A percentile compares a stretch with the other conserved stretches of the same genome.
Evolutionary conservation across 148 eudicot genomes (phyloP).

Genomic region (Rhododendron mucronatum): DNA sequence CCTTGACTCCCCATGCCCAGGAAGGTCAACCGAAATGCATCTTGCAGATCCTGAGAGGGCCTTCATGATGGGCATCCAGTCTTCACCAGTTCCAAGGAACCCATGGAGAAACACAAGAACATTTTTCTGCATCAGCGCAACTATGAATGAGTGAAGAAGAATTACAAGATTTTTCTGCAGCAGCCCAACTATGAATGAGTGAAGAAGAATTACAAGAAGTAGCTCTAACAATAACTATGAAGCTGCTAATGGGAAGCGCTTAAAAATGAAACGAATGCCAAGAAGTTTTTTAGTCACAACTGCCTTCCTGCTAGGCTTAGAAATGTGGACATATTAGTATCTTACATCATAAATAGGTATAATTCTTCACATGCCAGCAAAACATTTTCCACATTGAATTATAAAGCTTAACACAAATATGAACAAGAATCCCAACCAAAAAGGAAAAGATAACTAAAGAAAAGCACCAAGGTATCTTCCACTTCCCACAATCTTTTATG

Average conservation of each 20-base stretch:
- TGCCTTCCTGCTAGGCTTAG: background rate
- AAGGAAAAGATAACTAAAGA: background rate
- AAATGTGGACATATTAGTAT: background rate
- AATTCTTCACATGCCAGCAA: background rate
- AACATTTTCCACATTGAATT: background rate
- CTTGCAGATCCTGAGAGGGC: conserved; percentile 63
- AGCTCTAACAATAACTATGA: background rate
- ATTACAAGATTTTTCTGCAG: conserved; percentile 44
- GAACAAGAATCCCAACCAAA: background rate
- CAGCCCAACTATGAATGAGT: background rate
- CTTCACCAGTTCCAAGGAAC: conserved; percentile 78
- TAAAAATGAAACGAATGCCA: background rate
- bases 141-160: background rate
- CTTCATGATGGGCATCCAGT: conserved; percentile 85
- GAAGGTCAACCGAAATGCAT: conserved; percentile 89
- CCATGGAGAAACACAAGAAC: conserved; percentile 88
- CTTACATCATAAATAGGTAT: background rate
- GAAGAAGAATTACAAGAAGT: background rate
- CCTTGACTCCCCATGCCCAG: conserved; percentile 83
- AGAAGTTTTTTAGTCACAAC: background rate
- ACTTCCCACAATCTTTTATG: background rate
- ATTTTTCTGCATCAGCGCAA: conserved; percentile 47
- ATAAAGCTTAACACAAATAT: background rate
- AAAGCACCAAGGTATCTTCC: background rate
- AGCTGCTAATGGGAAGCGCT: background rate